These are phyloP conservation scores for Gleditsia sinensis DNA, from an alignment of 306 rosid genomes.

Conservation along the genomic window DNA sequence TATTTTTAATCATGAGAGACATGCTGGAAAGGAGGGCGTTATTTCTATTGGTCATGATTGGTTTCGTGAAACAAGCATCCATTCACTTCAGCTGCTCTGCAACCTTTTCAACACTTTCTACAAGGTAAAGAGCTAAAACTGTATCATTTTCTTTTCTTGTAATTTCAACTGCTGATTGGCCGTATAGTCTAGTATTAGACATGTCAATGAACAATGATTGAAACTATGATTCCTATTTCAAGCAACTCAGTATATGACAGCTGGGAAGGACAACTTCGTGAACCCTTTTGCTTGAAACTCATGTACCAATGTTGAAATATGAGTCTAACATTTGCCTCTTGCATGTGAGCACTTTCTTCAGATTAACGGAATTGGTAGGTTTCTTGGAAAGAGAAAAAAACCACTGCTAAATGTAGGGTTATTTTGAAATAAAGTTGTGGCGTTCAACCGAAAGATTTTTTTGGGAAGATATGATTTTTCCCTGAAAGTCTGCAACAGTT, in stretches of 20 bases:
- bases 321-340: not conserved
- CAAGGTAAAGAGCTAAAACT: constrained; percentile 56
- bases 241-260: not conserved
- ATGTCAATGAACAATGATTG: not conserved
- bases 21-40: constrained; percentile 81
- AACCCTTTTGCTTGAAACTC: not conserved
- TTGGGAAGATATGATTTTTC: not conserved
- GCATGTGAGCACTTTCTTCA: constrained; percentile 7
- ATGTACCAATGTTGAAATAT: constrained; percentile 2
- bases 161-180: constrained; percentile 18
- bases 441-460: not conserved
- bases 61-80: constrained; percentile 91
- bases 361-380: not conserved
- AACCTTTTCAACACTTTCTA: constrained; percentile 95
- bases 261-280: not conserved
- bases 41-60: constrained; percentile 70
- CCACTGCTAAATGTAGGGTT: not conserved
- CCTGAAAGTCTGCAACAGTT: no score
- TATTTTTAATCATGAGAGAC: constrained; percentile 91
- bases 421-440: not conserved
- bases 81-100: constrained; percentile 95
- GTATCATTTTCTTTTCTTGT: constrained; percentile 18
- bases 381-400: not conserved
- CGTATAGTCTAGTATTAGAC: not conserved
- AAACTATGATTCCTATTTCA: not conserved